Percentiles rank a stretch among this genome's conserved stretches.
phyloP scores from a whole-genome alignment of 768 basidiomycete genomes.

The Phlegmacium glaucopus region DNA sequence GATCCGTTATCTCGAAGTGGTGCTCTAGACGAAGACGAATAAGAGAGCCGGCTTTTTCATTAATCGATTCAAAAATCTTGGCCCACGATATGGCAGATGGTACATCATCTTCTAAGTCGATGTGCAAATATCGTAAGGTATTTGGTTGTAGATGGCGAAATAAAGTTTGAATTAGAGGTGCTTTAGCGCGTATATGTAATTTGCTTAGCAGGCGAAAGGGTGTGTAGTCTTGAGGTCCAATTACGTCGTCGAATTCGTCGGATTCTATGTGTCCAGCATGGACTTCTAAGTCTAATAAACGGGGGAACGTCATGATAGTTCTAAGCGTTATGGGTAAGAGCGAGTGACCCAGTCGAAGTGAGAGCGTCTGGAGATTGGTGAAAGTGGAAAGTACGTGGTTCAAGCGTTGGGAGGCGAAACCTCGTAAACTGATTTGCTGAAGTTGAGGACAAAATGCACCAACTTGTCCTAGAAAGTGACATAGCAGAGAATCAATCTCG shows the following conservation, averaged over 20 bases:
- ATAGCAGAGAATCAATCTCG: conserved; percentile 17
- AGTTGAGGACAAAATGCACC: conserved; percentile 26
- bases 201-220: conserved; percentile 36
- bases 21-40: conserved; percentile 40
- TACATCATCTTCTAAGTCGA: conserved; percentile 32
- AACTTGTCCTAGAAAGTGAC: conserved; percentile 26
- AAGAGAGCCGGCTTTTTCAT: conserved; percentile 26
- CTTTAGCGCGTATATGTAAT: conserved; percentile 37
- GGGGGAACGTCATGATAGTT: conserved; percentile 33
- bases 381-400: conserved; percentile 30
- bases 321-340: conserved; percentile 33
- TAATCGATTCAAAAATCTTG: conserved; percentile 29
- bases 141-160: conserved; percentile 29
- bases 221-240: conserved; percentile 2
- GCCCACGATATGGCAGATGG: conserved; percentile 29
- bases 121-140: conserved; percentile 31
- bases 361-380: conserved; percentile 31
- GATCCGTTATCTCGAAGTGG: conserved; percentile 34
- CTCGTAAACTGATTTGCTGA: conserved; percentile 36
- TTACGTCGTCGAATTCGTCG: conserved; percentile 17
- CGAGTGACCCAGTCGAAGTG: conserved; percentile 36
- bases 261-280: conserved; percentile 37
- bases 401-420: conserved; percentile 26
- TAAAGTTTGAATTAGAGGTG: conserved; percentile 30
- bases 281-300: conserved; percentile 38